Evolutionary conservation across 805 yeast genomes (phyloP).

Genomic region (Candida broadrunensis): DNA sequence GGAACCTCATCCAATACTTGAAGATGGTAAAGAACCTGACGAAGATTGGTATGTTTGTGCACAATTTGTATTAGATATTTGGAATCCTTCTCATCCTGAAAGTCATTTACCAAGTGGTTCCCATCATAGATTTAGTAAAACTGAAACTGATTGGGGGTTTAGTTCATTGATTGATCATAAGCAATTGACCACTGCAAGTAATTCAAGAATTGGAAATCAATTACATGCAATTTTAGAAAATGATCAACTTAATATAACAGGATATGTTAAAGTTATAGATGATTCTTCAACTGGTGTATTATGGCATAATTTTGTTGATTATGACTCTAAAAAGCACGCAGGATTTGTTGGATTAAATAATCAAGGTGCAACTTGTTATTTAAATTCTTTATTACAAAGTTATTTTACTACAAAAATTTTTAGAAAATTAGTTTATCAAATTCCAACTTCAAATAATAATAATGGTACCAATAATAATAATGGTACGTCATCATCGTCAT

Average conservation of each 20-base stretch:
- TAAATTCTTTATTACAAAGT: conserved; percentile 88
- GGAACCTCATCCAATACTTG: conserved; percentile 59
- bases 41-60: conserved; percentile 86
- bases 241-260: conserved; percentile 67
- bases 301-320: conserved; percentile 84
- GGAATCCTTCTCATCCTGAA: conserved; percentile 73
- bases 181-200: conserved; percentile 25
- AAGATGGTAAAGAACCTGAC: conserved; percentile 11
- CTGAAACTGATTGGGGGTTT: conserved; percentile 96
- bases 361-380: conserved; percentile 98
- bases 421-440: conserved; percentile 81
- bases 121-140: conserved; percentile 70
- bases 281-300: conserved; percentile 90
- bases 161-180: conserved; percentile 65
- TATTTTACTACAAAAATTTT: conserved; percentile 82
- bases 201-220: conserved; percentile 14
- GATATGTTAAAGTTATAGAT: conserved; percentile 69
- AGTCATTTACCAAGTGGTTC: conserved; percentile 62
- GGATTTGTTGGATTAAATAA: conserved; percentile 92
- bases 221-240: conserved; percentile 44
- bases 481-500: no score
- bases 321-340: conserved; percentile 82
- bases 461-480: conserved; percentile 19
- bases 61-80: conserved; percentile 79
- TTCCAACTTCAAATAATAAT: conserved; percentile 60